Evolutionary conservation across 768 basidiomycete species (phyloP).

Genomic region (Hygrophoropsis aurantiaca): DNA sequence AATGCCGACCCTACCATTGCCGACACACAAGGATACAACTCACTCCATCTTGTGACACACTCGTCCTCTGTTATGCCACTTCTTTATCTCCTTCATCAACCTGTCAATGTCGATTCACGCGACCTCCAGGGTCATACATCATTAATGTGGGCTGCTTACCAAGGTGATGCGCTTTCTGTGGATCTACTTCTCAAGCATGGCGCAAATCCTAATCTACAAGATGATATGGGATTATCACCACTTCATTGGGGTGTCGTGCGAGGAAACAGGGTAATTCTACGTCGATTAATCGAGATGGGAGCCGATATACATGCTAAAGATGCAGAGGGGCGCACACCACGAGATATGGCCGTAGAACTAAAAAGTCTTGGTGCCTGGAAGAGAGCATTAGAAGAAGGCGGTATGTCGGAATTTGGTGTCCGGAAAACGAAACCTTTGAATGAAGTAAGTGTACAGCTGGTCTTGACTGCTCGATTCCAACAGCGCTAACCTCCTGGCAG

Average conservation of each 20-base stretch:
- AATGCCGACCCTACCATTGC: slow-evolving; percentile 89
- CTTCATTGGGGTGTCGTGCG: slow-evolving; percentile 98
- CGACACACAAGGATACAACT: slow-evolving; percentile 95
- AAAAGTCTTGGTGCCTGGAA: slow-evolving; percentile 91
- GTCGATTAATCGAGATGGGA: slow-evolving; percentile 81
- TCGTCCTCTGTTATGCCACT: slow-evolving; percentile 94
- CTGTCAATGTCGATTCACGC: slow-evolving; percentile 85
- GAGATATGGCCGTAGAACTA: slow-evolving; percentile 93
- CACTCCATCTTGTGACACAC: slow-evolving; percentile 93
- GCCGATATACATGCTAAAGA: slow-evolving; percentile 82
- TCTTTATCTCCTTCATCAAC: slow-evolving; percentile 89
- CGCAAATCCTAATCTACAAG: slow-evolving; percentile 73
- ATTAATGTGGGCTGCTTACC: slow-evolving; percentile 99
- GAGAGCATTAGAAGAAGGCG: slow-evolving; percentile 85
- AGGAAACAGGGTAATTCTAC: slow-evolving; percentile 87
- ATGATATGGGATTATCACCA: slow-evolving; percentile 82
- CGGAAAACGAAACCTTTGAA: slow-evolving; percentile 66
- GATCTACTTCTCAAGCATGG: slow-evolving; percentile 87
- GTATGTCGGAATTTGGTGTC: slow-evolving; percentile 73
- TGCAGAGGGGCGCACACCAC: slow-evolving; percentile 79
- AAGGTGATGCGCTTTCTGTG: slow-evolving; percentile 94
- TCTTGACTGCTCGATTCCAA: background rate
- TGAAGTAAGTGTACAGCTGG: slow-evolving; percentile 49
- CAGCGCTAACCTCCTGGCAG: slow-evolving; percentile 34
- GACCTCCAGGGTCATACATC: slow-evolving; percentile 93